Conservation (phyloP, 2,329 filamentous ascomycete species). For the Nigrograna mackinnonii region DNA sequence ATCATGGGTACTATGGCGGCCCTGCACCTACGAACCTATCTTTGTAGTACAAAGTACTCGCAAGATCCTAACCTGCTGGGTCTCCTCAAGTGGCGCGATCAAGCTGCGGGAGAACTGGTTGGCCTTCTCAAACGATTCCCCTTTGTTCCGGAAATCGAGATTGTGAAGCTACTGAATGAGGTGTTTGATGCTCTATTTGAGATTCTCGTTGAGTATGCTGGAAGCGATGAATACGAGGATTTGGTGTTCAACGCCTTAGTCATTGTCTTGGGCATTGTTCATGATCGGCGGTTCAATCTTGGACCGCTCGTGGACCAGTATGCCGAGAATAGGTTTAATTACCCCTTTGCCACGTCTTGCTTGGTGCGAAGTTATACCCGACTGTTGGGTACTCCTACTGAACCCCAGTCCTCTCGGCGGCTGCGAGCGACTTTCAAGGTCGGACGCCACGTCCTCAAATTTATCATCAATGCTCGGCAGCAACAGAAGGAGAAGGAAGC, state of each 20-base stretch:
- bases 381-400: slow-evolving; percentile 79
- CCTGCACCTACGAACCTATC: slow-evolving; percentile 78
- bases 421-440: slow-evolving; percentile 94
- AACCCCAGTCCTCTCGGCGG: slow-evolving; percentile 80
- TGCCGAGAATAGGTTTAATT: slow-evolving; percentile 85
- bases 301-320: slow-evolving; percentile 91
- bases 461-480: slow-evolving; percentile 85
- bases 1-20: slow-evolving; percentile 79
- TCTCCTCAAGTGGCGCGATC: slow-evolving; percentile 83
- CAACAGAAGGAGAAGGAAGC: slow-evolving; percentile 90
- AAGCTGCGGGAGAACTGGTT: slow-evolving; percentile 71
- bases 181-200: slow-evolving; percentile 92
- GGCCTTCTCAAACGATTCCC: slow-evolving; percentile 79
- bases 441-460: slow-evolving; percentile 87
- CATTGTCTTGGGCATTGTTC: slow-evolving; percentile 87
- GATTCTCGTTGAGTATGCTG: slow-evolving; percentile 87
- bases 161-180: slow-evolving; percentile 89
- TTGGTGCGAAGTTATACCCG: slow-evolving; percentile 85
- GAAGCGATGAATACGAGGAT: slow-evolving; percentile 90
- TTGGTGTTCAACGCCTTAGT: slow-evolving; percentile 89
- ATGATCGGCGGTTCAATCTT: slow-evolving; percentile 91
- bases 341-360: slow-evolving; percentile 88
- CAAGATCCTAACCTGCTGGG: slow-evolving; percentile 87
- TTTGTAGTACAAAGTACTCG: slow-evolving; percentile 93
- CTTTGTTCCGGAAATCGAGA: slow-evolving; percentile 95